These are phyloP conservation scores for Sungouiella blattae DNA, from an alignment of 805 yeast genomes.

Conservation along the genomic window DNA sequence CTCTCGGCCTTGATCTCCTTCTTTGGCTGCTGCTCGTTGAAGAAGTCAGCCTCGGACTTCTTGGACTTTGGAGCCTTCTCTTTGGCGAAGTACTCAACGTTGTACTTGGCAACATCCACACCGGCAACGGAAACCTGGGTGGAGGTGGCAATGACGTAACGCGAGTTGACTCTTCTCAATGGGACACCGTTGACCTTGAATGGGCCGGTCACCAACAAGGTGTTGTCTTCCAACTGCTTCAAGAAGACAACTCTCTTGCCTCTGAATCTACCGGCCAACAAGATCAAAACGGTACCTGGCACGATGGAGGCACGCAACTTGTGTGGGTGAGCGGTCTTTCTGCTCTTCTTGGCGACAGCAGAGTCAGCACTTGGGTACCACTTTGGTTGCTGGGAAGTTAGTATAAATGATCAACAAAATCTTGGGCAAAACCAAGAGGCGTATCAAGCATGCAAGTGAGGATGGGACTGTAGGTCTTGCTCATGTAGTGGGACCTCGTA, in stretches of 20 bases:
- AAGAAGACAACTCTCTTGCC: slow-evolving; percentile 99
- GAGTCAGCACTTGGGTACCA: slow-evolving; percentile 94
- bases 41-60: slow-evolving; percentile 91
- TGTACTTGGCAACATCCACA: slow-evolving; percentile 86
- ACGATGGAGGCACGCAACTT: slow-evolving; percentile 92
- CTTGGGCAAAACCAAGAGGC: too few species aligned
- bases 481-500: too few species aligned
- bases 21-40: slow-evolving; percentile 73
- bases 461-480: too few species aligned
- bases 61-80: slow-evolving; percentile 80
- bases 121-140: slow-evolving; percentile 79
- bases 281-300: slow-evolving; percentile 96
- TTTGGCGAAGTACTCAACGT: slow-evolving; percentile 93
- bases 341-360: slow-evolving; percentile 81
- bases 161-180: slow-evolving; percentile 94
- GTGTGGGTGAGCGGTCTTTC: slow-evolving; percentile 91
- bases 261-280: slow-evolving; percentile 99
- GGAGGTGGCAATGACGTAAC: slow-evolving; percentile 98
- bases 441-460: too few species aligned
- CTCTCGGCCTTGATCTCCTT: slow-evolving; percentile 89
- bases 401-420: too few species aligned
- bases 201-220: slow-evolving; percentile 96
- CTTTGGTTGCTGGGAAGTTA: slow-evolving; percentile 62
- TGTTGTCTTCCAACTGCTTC: slow-evolving; percentile 96
- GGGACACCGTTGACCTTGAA: slow-evolving; percentile 99